Evolutionary conservation across 495 filamentous ascomycete species (phyloP), one percentile per base, ranked within the genome.

Genomic region (Pseudoneurospora amorphoporcata): DNA sequence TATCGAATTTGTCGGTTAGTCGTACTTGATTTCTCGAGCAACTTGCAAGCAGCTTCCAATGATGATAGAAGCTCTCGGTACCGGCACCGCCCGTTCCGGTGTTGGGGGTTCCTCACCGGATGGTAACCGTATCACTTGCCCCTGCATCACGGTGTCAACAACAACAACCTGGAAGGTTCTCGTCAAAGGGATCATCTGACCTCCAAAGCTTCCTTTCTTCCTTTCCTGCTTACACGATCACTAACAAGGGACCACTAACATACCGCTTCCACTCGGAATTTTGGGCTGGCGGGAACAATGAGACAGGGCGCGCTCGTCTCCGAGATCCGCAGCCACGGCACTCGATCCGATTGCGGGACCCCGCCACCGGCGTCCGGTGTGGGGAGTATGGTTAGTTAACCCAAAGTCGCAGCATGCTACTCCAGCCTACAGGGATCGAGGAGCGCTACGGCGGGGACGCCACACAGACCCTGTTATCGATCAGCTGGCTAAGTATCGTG

Each of bases 331-430:
- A 47, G 58, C 69, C 40, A 71, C 75, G 76, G 76, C 32, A 75
- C 70, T 58, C 75, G 75, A 76, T 76, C 75, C 76, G 76, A 74
- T 75, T 78, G 77, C 53, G 68, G 71, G 74, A 68, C 75, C 73
- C 73, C 75, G 73, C 77, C 71, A 58, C 69, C 74, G 72, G 73
- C 43, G 29, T 47, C 42, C 72, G 72, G 45, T 53, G 73, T 78
- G 75, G 71, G 71, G 42, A 23, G 70, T 68, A 70, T 32, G 16
- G n/a, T 37, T 23, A 23, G 23, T 71, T 43, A 8, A 29, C 38
- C 23, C 47, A 47, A 47, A 47, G 45, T 23, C 9, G 43, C 43
- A 47, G 43, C 43, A 58, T 58, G 47, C 23, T 58, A 58, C 47
- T 58, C 10, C 53, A 65, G 32, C 29, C 53, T 65, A 65, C 53